phyloP scores from a whole-genome alignment of 306 rosid species.

The Rosa rugosa region DNA sequence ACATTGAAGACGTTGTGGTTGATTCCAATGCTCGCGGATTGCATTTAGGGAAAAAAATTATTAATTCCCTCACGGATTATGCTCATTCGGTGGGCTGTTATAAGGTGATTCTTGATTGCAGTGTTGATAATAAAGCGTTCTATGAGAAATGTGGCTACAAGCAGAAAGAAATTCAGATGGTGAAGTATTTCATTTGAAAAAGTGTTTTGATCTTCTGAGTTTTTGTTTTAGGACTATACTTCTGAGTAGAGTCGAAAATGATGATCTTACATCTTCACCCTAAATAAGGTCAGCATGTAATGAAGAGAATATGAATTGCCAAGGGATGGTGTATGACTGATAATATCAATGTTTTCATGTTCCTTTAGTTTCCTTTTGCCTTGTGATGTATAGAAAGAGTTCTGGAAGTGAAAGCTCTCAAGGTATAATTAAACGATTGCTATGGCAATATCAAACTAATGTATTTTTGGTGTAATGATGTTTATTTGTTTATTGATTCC shows the following conservation, averaged over 20 bases:
- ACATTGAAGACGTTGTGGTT: slow-evolving; percentile 80
- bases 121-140: slow-evolving; percentile 44
- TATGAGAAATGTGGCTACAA: slow-evolving; percentile 79
- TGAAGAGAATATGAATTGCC: not conserved
- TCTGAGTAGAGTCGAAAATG: not conserved
- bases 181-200: slow-evolving; percentile 55
- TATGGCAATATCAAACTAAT: not conserved
- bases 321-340: not conserved
- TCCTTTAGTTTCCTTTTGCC: not conserved
- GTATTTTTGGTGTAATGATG: not conserved
- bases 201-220: not conserved
- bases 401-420: not conserved
- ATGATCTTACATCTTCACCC: not conserved
- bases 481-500: too few species aligned
- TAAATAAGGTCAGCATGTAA: not conserved
- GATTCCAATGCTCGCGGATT: slow-evolving; percentile 59
- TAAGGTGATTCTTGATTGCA: slow-evolving; percentile 86
- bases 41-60: slow-evolving; percentile 52
- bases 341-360: not conserved
- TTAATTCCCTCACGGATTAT: slow-evolving; percentile 58
- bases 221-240: not conserved
- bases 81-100: slow-evolving; percentile 67
- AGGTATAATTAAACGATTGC: not conserved
- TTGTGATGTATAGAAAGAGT: not conserved
- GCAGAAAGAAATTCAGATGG: slow-evolving; percentile 69